Evolutionary conservation across 371 early-diverging fungal species (phyloP).

Genomic region (Mucor circinelloides): DNA sequence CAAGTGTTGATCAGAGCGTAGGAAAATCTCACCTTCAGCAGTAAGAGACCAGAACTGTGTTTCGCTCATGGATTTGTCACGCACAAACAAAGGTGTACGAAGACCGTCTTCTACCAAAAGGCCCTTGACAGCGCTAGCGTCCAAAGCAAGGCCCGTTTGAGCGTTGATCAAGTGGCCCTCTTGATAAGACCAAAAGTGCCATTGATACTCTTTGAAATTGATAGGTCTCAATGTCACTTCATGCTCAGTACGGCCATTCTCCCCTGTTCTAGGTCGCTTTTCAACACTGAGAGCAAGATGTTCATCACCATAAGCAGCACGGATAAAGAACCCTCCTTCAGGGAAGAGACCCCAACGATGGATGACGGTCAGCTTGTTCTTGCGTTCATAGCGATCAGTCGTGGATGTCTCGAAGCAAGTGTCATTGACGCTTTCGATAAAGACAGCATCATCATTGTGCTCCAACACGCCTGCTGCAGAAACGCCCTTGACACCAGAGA

Average conservation of each 20-base stretch:
- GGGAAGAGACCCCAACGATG: slow-evolving; percentile 55
- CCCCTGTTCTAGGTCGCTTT: slow-evolving; percentile 14
- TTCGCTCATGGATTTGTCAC: slow-evolving; percentile 26
- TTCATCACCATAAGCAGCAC: slow-evolving; percentile 29
- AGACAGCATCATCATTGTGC: slow-evolving; percentile 8
- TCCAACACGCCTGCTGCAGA: slow-evolving; percentile 13
- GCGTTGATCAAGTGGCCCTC: slow-evolving; percentile 58
- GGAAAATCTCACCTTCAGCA: slow-evolving; percentile 43
- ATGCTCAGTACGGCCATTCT: slow-evolving; percentile 24
- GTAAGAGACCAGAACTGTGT: slow-evolving; percentile 45
- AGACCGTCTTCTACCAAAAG: slow-evolving; percentile 40
- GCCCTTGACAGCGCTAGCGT: slow-evolving; percentile 34
- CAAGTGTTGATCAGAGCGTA: slow-evolving; percentile 33
- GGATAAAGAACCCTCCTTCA: slow-evolving; percentile 42
- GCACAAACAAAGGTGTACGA: slow-evolving; percentile 33
- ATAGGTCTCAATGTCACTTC: slow-evolving; percentile 36
- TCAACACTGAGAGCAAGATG: slow-evolving; percentile 45
- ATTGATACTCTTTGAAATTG: slow-evolving; percentile 42
- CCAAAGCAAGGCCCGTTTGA: slow-evolving; percentile 56
- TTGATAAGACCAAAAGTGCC: slow-evolving; percentile 54
- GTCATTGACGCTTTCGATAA: slow-evolving; percentile 26
- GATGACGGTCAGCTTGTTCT: slow-evolving; percentile 28
- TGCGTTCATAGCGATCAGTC: slow-evolving; percentile 32
- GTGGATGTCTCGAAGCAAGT: slow-evolving; percentile 13
- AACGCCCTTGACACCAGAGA: slow-evolving; percentile 6